phyloP scores from a whole-genome alignment of 139 green algal species.

The Yamagishiella unicocca region DNA sequence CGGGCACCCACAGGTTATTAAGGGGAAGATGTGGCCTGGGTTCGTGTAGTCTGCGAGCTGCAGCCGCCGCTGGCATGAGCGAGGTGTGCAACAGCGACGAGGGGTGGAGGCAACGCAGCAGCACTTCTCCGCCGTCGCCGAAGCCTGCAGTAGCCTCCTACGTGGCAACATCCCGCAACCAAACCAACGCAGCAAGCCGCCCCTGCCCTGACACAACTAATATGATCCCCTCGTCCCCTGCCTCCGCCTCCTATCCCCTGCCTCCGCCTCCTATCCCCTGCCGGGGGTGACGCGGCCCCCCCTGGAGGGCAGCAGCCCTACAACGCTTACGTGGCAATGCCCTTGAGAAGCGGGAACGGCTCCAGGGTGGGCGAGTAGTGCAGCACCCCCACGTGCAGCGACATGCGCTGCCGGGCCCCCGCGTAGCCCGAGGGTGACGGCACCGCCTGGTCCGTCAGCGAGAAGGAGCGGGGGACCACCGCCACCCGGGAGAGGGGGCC shows the following conservation, averaged over 20 bases:
- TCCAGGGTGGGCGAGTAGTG: constrained; percentile 90
- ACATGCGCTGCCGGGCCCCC: constrained; percentile 53
- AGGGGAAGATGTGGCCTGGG: too few species aligned
- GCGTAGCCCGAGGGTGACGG: background rate
- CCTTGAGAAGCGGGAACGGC: constrained; percentile 92
- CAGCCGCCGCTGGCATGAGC: too few species aligned
- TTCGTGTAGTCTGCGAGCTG: too few species aligned
- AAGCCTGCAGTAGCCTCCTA: background rate
- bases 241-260: background rate
- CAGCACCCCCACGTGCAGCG: constrained; percentile 94
- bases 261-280: too few species aligned
- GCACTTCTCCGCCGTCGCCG: too few species aligned
- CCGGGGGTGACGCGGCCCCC: too few species aligned
- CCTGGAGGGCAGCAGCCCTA: too few species aligned
- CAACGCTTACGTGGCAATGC: constrained; percentile 61
- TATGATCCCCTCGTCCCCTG: background rate
- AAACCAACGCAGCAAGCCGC: background rate
- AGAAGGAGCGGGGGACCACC: constrained; percentile 11
- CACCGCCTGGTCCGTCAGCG: constrained; percentile 26
- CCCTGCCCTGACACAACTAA: background rate
- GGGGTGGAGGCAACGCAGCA: too few species aligned
- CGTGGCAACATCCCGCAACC: too few species aligned
- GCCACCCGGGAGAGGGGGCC: background rate
- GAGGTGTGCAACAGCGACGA: too few species aligned
- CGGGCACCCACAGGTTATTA: too few species aligned